Evolutionary conservation across 192 early-diverging fungal genomes (phyloP).

Genomic region (Glomus cerebriforme): DNA sequence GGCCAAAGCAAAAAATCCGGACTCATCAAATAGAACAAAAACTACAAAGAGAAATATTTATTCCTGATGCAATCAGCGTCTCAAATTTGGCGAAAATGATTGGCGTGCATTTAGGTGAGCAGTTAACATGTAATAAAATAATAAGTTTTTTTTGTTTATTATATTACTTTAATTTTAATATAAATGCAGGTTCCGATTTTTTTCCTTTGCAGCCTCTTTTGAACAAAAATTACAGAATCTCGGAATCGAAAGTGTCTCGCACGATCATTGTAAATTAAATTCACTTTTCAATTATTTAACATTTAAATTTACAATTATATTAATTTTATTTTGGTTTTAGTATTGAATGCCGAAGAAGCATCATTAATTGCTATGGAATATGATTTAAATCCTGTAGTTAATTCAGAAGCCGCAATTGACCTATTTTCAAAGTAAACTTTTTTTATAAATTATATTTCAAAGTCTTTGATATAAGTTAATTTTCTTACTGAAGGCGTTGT

Average conservation of each 20-base stretch:
- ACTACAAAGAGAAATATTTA: constrained; percentile 62
- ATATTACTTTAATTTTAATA: constrained; percentile 15
- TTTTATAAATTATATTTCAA: not conserved
- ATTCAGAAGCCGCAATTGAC: constrained; percentile 55
- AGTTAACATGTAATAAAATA: not conserved
- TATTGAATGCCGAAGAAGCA: constrained; percentile 83
- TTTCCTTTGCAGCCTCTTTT: constrained; percentile 35
- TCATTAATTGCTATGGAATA: constrained; percentile 86
- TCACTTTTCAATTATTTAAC: not conserved
- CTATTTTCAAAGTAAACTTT: constrained; percentile 55
- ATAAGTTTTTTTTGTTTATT: not conserved
- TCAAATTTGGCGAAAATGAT: constrained; percentile 79
- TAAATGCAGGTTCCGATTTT: not conserved
- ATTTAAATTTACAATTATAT: not conserved
- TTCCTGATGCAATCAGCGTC: constrained; percentile 83
- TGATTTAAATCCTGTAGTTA: constrained; percentile 77
- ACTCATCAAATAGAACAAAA: constrained; percentile 34
- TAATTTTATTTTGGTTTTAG: constrained; percentile 34
- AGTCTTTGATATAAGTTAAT: not conserved
- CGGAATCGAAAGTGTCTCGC: constrained; percentile 79
- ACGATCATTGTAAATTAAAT: constrained; percentile 18
- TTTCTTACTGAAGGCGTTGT: not conserved
- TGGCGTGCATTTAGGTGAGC: constrained; percentile 65
- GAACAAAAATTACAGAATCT: constrained; percentile 70
- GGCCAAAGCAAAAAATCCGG: constrained; percentile 9